phyloP scores from a whole-genome alignment of 1,139 yeast genomes.

The Nakaseomyces sp. region DNA sequence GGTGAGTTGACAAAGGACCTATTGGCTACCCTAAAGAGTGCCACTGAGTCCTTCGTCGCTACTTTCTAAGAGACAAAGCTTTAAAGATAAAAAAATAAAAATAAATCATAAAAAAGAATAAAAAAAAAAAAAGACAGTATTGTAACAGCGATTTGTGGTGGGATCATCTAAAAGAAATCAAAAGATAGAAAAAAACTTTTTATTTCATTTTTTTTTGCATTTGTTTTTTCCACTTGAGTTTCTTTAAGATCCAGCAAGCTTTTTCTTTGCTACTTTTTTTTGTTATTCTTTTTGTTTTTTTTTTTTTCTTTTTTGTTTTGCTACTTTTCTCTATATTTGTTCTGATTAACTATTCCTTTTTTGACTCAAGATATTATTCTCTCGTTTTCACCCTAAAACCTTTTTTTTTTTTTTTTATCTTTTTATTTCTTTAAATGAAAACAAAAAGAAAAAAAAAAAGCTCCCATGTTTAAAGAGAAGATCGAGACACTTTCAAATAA shows the following conservation, averaged over 20 bases:
- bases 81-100: neutral
- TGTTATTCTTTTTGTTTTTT: neutral
- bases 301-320: neutral
- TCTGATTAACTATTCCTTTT: constrained; percentile 1
- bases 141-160: too few relatives aligned
- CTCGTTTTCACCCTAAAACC: neutral
- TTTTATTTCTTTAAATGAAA: neutral
- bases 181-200: neutral
- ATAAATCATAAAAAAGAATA: neutral
- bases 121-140: neutral
- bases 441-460: neutral
- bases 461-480: constrained; percentile 2
- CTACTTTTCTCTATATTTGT: neutral
- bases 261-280: neutral
- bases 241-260: too few relatives aligned
- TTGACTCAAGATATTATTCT: neutral
- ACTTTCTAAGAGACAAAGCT: constrained; percentile 45
- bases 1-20: constrained; percentile 88
- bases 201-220: neutral
- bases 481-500: neutral
- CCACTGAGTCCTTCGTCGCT: constrained; percentile 86
- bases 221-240: neutral
- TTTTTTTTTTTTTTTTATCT: neutral
- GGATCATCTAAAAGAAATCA: neutral
- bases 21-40: constrained; percentile 79